phyloP scores from a whole-genome alignment of 225 moss, liverwort and hornwort genomes.

The Marchantia paleacea region DNA sequence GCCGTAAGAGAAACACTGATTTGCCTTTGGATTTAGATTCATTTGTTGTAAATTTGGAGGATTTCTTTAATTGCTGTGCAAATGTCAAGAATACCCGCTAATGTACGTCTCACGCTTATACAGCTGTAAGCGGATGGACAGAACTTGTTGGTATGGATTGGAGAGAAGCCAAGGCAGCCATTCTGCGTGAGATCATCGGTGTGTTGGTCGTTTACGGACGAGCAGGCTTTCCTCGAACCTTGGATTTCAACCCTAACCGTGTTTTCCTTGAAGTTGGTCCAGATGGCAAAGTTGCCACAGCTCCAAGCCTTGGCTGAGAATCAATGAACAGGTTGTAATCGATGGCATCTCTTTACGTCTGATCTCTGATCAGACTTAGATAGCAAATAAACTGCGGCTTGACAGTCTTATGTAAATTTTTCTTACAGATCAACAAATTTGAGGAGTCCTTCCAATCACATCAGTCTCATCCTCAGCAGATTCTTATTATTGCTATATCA shows the following conservation, averaged over 20 bases:
- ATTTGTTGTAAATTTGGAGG: neutral
- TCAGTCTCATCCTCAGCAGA: too few relatives aligned
- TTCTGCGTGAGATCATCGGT: neutral
- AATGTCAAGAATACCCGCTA: neutral
- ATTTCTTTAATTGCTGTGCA: neutral
- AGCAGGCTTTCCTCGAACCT: neutral
- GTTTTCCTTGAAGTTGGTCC: neutral
- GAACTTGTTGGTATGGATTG: neutral
- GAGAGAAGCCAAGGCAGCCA: neutral
- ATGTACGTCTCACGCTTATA: neutral
- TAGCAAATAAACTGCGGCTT: too few relatives aligned
- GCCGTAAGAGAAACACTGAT: neutral
- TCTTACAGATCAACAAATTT: too few relatives aligned
- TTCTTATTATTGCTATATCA: too few relatives aligned
- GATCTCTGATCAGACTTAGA: too few relatives aligned
- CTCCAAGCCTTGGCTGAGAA: neutral
- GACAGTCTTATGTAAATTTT: too few relatives aligned
- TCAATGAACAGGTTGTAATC: too few relatives aligned
- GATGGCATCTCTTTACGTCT: too few relatives aligned
- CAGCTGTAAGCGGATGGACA: slow-evolving; percentile 6
- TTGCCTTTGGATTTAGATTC: neutral
- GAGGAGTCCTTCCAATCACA: too few relatives aligned
- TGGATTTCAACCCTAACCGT: neutral
- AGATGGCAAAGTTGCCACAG: neutral
- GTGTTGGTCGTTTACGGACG: neutral